Evolutionary conservation across 768 basidiomycete genomes (phyloP).

Genomic region (Panaeolus papilionaceus): DNA sequence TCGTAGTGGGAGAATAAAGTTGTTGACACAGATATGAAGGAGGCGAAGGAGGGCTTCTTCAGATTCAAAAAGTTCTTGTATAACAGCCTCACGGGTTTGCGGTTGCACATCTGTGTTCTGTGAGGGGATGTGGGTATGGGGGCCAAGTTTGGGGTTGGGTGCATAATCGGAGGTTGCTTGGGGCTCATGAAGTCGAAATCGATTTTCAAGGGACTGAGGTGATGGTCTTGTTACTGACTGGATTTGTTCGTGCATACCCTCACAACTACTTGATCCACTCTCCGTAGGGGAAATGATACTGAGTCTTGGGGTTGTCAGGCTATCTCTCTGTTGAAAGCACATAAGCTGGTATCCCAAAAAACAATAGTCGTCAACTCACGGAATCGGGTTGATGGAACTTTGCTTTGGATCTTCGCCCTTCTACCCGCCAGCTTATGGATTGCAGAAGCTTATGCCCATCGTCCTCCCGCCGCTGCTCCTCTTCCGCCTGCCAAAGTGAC

Average conservation of each 20-base stretch:
- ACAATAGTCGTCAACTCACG: background rate
- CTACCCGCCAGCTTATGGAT: slow-evolving; percentile 36
- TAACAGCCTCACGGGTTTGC: slow-evolving; percentile 30
- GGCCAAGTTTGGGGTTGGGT: background rate
- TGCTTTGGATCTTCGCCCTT: slow-evolving; percentile 23
- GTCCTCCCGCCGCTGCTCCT: slow-evolving; percentile 41
- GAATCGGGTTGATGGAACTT: slow-evolving; percentile 19
- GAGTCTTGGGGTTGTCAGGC: slow-evolving; percentile 26
- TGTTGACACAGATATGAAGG: slow-evolving; percentile 66
- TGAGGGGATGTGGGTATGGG: background rate
- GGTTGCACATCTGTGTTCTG: background rate
- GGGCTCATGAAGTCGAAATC: background rate
- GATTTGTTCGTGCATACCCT: background rate
- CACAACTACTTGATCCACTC: slow-evolving; percentile 21
- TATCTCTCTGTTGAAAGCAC: background rate
- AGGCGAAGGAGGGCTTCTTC: slow-evolving; percentile 75
- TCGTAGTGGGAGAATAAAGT: slow-evolving; percentile 82
- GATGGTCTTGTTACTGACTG: background rate
- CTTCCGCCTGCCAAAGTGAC: slow-evolving; percentile 46
- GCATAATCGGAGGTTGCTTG: background rate
- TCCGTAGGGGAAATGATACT: slow-evolving; percentile 33
- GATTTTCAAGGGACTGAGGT: background rate
- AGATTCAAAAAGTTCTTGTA: slow-evolving; percentile 65
- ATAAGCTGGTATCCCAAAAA: background rate
- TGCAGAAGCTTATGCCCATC: slow-evolving; percentile 51